Percentiles rank a stretch among this genome's conserved stretches.
Conservation (phyloP, 2,329 filamentous ascomycete genomes). For the Sphaerulina vaccinii region DNA sequence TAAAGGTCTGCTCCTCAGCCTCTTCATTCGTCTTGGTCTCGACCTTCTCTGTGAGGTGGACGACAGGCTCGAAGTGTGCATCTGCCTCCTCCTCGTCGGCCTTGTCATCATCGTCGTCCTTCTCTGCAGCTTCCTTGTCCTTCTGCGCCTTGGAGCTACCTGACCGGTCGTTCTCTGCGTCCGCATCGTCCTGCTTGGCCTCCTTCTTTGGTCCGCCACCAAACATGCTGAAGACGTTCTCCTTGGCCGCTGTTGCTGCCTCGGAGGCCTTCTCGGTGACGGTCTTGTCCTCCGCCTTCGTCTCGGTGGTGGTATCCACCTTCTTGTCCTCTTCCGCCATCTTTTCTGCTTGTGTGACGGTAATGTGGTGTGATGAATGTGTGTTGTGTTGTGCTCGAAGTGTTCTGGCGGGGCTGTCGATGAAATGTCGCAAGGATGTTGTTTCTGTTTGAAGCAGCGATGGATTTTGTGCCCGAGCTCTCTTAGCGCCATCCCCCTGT, state of each 20-base stretch:
- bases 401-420: no score
- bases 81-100: constrained; percentile 67
- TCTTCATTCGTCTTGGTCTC: constrained; percentile 98
- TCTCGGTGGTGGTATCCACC: constrained; percentile 29
- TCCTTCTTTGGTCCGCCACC: constrained; percentile 96
- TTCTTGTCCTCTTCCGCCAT: constrained; percentile 36
- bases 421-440: no score
- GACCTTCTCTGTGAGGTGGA: constrained; percentile 93
- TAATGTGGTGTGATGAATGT: constrained; percentile 2
- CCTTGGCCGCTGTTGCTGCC: constrained; percentile 45
- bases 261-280: constrained; percentile 40
- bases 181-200: constrained; percentile 77
- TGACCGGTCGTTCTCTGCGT: constrained; percentile 74
- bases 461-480: no score
- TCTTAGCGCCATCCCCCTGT: no score
- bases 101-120: constrained; percentile 39
- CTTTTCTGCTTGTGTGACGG: constrained; percentile 12
- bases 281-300: constrained; percentile 37
- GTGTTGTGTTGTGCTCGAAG: background rate
- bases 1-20: constrained; percentile 94
- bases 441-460: no score
- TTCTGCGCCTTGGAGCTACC: constrained; percentile 71
- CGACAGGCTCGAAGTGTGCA: constrained; percentile 95
- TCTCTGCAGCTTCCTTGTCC: constrained; percentile 56
- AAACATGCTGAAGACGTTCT: constrained; percentile 93